These are phyloP conservation scores for Pyricularia grisea DNA, from an alignment of 2,329 filamentous ascomycete species.

Conservation along the genomic window DNA sequence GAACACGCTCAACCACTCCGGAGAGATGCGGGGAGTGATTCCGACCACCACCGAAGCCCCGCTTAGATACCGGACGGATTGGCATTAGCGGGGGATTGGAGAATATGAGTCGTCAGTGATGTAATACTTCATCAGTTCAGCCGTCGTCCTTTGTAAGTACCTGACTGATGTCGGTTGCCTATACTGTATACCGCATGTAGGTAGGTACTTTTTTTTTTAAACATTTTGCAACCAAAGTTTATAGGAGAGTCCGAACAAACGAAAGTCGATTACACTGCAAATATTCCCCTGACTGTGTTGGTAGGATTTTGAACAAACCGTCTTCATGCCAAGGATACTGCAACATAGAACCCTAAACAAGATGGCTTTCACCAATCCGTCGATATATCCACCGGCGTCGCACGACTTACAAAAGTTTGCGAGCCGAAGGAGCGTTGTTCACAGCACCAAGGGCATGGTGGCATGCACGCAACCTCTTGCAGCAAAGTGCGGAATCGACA, in stretches of 20 bases:
- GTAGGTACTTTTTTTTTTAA: neutral
- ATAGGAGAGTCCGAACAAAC: neutral
- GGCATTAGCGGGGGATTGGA: neutral
- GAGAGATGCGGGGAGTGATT: neutral
- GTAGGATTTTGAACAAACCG: neutral
- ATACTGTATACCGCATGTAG: neutral
- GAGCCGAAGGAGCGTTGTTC: constrained; percentile 79
- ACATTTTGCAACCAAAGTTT: neutral
- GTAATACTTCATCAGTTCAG: neutral
- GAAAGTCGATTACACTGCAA: neutral
- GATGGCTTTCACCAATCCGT: constrained; percentile 39
- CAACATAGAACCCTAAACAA: neutral
- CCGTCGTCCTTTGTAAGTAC: neutral
- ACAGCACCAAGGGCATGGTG: constrained; percentile 85
- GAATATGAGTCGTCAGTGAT: neutral
- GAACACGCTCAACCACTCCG: neutral
- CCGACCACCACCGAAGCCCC: neutral
- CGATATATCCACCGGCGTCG: constrained; percentile 35
- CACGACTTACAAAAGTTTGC: constrained; percentile 46
- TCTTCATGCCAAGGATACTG: neutral
- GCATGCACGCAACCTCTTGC: constrained; percentile 82
- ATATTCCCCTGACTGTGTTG: neutral
- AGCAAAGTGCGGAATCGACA: constrained; percentile 70
- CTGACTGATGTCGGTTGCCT: neutral
- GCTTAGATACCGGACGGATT: neutral